phyloP scores from a whole-genome alignment of 495 filamentous ascomycete genomes.

The Aspergillus mulundensis region DNA sequence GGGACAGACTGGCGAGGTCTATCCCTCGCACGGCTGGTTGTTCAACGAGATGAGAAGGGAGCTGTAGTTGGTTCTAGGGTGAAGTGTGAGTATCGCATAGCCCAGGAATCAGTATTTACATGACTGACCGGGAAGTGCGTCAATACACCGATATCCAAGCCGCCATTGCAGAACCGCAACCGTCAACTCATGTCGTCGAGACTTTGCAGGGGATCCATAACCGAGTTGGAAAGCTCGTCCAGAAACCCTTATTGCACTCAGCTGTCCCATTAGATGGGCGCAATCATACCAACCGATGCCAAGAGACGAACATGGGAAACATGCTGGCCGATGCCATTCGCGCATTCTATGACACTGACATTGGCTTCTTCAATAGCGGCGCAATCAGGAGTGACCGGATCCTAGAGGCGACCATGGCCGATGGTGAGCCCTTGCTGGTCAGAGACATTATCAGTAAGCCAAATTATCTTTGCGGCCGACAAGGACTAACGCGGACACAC shows the following conservation, averaged over 20 bases:
- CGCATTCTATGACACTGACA: neutral
- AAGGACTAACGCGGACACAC: neutral
- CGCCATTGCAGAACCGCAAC: neutral
- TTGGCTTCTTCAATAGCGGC: constrained; percentile 2
- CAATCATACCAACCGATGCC: neutral
- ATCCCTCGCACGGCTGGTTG: neutral
- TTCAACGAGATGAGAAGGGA: neutral
- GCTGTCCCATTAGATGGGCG: constrained; percentile 1
- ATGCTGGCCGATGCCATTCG: constrained; percentile 2
- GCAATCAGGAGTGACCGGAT: neutral
- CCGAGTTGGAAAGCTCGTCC: neutral
- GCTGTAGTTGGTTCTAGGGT: neutral
- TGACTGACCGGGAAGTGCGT: neutral
- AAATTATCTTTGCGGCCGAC: neutral
- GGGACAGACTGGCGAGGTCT: constrained; percentile 1
- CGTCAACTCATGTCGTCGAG: neutral
- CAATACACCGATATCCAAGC: constrained; percentile 6
- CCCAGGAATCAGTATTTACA: neutral
- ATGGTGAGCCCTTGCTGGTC: neutral
- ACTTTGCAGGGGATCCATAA: neutral
- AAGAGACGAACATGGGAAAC: constrained; percentile 5
- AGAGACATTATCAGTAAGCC: constrained; percentile 5
- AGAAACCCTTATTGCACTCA: neutral
- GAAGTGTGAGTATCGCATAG: neutral
- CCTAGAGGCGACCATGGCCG: neutral